A percentile compares a stretch with the other conserved stretches of the same genome.
Evolutionary conservation across 768 basidiomycete species (phyloP).

Genomic region (Leccinum barrowsii): DNA sequence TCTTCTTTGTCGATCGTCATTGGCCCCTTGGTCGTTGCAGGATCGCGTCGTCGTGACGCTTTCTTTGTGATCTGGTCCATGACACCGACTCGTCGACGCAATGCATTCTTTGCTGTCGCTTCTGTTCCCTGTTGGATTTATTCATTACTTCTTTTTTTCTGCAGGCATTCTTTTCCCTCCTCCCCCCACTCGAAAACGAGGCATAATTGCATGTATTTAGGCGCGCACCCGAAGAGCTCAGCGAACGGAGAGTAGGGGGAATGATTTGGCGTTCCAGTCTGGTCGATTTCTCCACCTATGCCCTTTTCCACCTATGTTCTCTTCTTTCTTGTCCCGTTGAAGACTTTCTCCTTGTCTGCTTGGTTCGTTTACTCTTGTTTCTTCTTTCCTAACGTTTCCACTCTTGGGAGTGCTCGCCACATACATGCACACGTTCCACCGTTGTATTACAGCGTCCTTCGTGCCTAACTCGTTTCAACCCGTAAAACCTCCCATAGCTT

Average conservation of each 20-base stretch:
- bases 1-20: background rate
- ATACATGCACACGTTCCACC: background rate
- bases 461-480: background rate
- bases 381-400: conserved; percentile 1
- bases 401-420: background rate
- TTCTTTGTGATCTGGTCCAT: conserved; percentile 2
- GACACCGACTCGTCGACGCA: conserved; percentile 3
- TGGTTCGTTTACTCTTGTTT: conserved; percentile 16
- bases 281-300: background rate
- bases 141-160: conserved; percentile 27
- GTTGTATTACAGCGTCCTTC: conserved; percentile 19
- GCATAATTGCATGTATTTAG: conserved; percentile 16
- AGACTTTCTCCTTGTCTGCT: conserved; percentile 16
- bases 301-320: background rate
- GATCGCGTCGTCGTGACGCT: background rate
- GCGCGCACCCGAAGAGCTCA: conserved; percentile 9
- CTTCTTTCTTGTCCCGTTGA: conserved; percentile 1
- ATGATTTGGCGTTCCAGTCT: background rate
- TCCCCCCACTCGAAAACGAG: conserved; percentile 12
- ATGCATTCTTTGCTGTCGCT: conserved; percentile 14
- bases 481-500: conserved; percentile 1
- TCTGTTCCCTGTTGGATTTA: conserved; percentile 26
- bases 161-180: conserved; percentile 23
- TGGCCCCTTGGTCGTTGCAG: conserved; percentile 3
- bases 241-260: conserved; percentile 11